phyloP scores from a whole-genome alignment of 306 rosid species.

The Malus asiatica region DNA sequence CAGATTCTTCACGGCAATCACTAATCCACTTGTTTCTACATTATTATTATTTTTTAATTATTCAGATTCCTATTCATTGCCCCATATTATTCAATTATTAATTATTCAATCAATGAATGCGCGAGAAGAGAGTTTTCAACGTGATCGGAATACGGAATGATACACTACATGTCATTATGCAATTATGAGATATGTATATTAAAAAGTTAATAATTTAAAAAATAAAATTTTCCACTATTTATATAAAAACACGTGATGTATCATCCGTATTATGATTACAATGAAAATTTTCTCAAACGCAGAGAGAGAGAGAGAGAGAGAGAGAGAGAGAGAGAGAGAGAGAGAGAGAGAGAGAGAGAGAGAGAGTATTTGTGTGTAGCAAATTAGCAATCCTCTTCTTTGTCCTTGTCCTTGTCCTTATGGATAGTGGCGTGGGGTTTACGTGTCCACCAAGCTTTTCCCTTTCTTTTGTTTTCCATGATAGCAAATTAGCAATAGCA shows the following conservation, averaged over 20 bases:
- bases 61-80: neutral
- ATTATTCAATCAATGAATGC: neutral
- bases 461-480: neutral
- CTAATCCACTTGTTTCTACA: neutral
- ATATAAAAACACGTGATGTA: too few species aligned
- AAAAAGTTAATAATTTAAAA: too few species aligned
- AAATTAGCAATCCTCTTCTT: neutral
- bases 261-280: too few species aligned
- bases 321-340: too few species aligned
- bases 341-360: too few species aligned
- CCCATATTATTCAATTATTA: neutral
- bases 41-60: neutral
- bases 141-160: too few species aligned
- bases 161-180: too few species aligned
- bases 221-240: too few species aligned
- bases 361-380: neutral
- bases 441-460: constrained; percentile 21
- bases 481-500: neutral
- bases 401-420: neutral
- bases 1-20: constrained; percentile 7
- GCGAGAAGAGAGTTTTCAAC: too few species aligned
- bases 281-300: too few species aligned
- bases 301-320: too few species aligned
- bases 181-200: too few species aligned
- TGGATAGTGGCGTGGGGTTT: constrained; percentile 6